Evolutionary conservation across 306 rosid species (phyloP).

Genomic region (Begonia loranthoides): DNA sequence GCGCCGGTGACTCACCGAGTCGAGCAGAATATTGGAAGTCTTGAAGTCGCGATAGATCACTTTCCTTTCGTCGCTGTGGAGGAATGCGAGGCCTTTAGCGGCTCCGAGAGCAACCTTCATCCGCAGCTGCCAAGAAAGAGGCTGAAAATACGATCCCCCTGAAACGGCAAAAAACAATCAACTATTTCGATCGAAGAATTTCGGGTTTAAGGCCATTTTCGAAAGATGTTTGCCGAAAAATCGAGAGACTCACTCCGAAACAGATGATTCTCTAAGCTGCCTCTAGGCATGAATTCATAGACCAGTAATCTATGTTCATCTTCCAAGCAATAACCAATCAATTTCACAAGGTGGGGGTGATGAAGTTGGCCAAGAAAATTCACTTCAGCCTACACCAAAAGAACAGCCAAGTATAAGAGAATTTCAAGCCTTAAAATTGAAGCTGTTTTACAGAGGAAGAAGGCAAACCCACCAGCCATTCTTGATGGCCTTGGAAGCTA

Average conservation of each 20-base stretch:
- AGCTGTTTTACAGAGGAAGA: background rate
- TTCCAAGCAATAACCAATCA: conserved; percentile 43
- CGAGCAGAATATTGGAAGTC: conserved; percentile 31
- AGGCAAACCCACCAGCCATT: conserved; percentile 38
- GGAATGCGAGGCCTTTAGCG: conserved; percentile 39
- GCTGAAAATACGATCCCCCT: conserved; percentile 48
- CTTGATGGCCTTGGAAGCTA: conserved; percentile 37
- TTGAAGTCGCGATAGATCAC: conserved; percentile 43
- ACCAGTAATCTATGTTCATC: conserved; percentile 40
- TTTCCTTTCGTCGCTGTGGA: conserved; percentile 33
- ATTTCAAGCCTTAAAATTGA: background rate
- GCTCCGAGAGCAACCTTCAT: conserved; percentile 43
- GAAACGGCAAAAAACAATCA: background rate
- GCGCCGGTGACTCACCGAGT: conserved; percentile 18
- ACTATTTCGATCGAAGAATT: background rate
- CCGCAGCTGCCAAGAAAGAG: conserved; percentile 42
- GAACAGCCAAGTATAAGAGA: background rate
- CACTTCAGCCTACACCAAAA: conserved; percentile 29
- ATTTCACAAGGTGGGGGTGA: conserved; percentile 31
- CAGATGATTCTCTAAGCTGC: conserved; percentile 45
- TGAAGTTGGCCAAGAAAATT: conserved; percentile 37
- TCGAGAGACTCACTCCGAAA: conserved; percentile 27
- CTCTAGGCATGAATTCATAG: conserved; percentile 43
- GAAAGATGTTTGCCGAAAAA: background rate
- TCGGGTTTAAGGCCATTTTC: background rate